These are phyloP conservation scores for Clarkia xantiana DNA, from an alignment of 345 rosid species.

Conservation along the genomic window DNA sequence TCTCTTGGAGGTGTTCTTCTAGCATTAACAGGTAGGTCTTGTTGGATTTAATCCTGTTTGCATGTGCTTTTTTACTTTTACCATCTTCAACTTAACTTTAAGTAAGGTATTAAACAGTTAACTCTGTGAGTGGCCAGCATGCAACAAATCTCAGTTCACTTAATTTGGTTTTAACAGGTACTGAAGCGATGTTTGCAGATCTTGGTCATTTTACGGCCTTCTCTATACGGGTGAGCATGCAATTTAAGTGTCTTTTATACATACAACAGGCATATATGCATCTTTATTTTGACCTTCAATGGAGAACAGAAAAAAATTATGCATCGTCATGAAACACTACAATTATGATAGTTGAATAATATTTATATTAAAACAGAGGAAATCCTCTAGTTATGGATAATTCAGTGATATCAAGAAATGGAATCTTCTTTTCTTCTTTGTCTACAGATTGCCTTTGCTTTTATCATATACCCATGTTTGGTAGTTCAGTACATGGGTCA, in stretches of 20 bases:
- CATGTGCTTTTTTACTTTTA: background rate
- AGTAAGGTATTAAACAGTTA: background rate
- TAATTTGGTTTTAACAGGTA: slow-evolving; percentile 41
- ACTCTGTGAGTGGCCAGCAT: background rate
- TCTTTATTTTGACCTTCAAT: no score
- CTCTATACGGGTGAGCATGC: slow-evolving; percentile 54
- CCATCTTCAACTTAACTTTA: background rate
- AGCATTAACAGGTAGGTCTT: slow-evolving; percentile 58
- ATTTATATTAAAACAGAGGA: no score
- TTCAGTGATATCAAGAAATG: background rate
- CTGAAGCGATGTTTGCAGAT: slow-evolving; percentile 95
- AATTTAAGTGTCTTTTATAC: background rate
- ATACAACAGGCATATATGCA: background rate
- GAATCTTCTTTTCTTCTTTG: background rate
- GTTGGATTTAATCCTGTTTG: slow-evolving; percentile 5
- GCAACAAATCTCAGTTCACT: slow-evolving; percentile 2
- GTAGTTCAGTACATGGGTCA: slow-evolving; percentile 98
- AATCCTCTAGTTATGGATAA: no score
- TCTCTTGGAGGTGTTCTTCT: slow-evolving; percentile 95
- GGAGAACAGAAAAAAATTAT: no score
- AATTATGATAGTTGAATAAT: no score
- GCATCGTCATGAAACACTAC: no score
- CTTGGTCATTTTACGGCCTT: slow-evolving; percentile 88
- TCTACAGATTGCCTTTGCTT: slow-evolving; percentile 65
- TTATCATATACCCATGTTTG: slow-evolving; percentile 76